Conservation (phyloP, 1,284 basidiomycete species). For the Ganoderma leucocontextum region DNA sequence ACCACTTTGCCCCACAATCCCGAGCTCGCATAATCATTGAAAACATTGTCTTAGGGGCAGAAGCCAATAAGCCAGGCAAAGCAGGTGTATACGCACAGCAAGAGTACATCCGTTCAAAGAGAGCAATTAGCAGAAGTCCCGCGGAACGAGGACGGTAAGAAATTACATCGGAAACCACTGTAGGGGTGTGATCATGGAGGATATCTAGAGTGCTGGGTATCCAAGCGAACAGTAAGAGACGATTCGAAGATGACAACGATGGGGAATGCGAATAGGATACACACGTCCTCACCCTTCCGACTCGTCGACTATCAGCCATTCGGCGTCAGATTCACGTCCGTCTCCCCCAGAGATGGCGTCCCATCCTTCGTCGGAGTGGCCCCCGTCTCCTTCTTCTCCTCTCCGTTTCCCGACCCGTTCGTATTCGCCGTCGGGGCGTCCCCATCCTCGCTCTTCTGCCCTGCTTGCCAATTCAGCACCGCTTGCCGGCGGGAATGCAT, state of each 20-base stretch:
- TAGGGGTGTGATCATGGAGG: slow-evolving; percentile 21
- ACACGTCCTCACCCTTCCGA: slow-evolving; percentile 43
- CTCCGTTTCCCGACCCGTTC: slow-evolving; percentile 76
- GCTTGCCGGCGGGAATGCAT: slow-evolving; percentile 76
- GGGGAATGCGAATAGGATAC: slow-evolving; percentile 25
- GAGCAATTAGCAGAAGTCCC: slow-evolving; percentile 29
- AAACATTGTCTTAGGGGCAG: not conserved
- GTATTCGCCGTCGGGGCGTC: slow-evolving; percentile 38
- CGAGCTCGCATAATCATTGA: not conserved
- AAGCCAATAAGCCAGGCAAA: slow-evolving; percentile 8
- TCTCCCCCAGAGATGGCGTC: slow-evolving; percentile 71
- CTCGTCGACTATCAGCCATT: slow-evolving; percentile 82
- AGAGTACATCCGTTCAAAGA: slow-evolving; percentile 25
- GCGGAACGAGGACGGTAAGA: slow-evolving; percentile 23
- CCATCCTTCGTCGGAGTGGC: slow-evolving; percentile 73
- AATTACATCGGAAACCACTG: slow-evolving; percentile 26
- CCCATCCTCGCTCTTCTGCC: slow-evolving; percentile 33
- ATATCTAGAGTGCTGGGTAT: slow-evolving; percentile 44
- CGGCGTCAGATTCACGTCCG: slow-evolving; percentile 81
- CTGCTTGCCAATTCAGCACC: slow-evolving; percentile 57
- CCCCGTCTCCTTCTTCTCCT: slow-evolving; percentile 56
- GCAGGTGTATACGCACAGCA: slow-evolving; percentile 30
- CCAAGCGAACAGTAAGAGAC: slow-evolving; percentile 32
- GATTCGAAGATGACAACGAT: slow-evolving; percentile 19
- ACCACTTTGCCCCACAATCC: not conserved